phyloP scores from a whole-genome alignment of 148 eudicot genomes.

The Chenopodium berlandieri region DNA sequence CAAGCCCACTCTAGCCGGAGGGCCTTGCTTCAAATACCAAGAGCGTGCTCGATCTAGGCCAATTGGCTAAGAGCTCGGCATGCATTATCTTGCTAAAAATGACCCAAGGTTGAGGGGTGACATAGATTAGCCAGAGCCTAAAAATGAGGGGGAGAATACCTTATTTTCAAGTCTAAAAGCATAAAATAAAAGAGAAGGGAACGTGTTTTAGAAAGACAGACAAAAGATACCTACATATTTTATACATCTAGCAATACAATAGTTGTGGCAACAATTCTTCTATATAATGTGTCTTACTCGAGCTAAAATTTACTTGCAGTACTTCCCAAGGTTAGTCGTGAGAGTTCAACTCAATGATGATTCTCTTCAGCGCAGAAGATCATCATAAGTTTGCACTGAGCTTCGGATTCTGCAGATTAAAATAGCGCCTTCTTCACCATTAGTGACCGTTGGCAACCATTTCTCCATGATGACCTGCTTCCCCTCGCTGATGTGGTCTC shows the following conservation, averaged over 20 bases:
- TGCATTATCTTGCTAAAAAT: too few relatives aligned
- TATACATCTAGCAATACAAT: not conserved
- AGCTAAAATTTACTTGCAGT: too few relatives aligned
- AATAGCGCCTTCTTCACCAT: not conserved
- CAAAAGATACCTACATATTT: not conserved
- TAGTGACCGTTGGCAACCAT: constrained; percentile 28
- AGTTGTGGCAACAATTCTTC: not conserved
- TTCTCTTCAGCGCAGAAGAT: not conserved
- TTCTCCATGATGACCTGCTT: constrained; percentile 12
- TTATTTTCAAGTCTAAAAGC: too few relatives aligned
- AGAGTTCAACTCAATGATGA: not conserved
- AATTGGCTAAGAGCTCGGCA: too few relatives aligned
- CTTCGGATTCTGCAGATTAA: not conserved
- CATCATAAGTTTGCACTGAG: not conserved
- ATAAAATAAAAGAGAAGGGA: too few relatives aligned
- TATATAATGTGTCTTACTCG: not conserved
- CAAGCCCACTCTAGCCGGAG: too few relatives aligned
- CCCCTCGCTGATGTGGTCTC: constrained; percentile 6
- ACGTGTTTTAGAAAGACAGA: too few relatives aligned
- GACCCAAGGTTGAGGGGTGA: too few relatives aligned
- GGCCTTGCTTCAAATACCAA: too few relatives aligned
- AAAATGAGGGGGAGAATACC: too few relatives aligned
- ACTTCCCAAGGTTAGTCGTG: not conserved
- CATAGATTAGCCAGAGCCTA: too few relatives aligned
- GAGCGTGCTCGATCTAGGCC: too few relatives aligned